Percentiles rank a stretch among this genome's conserved stretches.
These are phyloP conservation scores for Henckelia pumila DNA, from an alignment of 257 asterid genomes.

Conservation along the genomic window DNA sequence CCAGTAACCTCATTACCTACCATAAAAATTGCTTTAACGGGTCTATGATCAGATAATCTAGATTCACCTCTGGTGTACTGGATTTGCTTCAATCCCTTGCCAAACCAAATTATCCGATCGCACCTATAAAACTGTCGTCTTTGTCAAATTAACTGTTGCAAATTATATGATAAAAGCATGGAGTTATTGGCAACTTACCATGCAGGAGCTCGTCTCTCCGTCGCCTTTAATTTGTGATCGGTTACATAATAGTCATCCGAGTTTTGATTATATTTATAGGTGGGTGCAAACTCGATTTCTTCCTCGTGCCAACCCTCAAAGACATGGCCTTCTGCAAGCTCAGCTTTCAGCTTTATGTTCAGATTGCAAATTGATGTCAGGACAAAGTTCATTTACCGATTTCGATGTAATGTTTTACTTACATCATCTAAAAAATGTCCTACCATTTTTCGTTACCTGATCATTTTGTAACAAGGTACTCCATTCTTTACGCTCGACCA, in stretches of 20 bases:
- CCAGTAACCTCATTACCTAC: constrained; percentile 38
- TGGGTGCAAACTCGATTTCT: constrained; percentile 57
- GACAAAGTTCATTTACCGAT: constrained; percentile 17
- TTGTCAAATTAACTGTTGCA: constrained; percentile 16
- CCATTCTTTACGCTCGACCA: constrained; percentile 53
- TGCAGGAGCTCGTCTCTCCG: constrained; percentile 54
- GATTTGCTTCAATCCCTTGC: constrained; percentile 53
- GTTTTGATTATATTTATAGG: constrained; percentile 51
- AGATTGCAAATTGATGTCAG: constrained; percentile 29
- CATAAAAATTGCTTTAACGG: constrained; percentile 50
- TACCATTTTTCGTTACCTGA: constrained; percentile 45
- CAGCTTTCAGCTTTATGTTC: constrained; percentile 53
- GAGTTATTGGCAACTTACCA: constrained; percentile 41
- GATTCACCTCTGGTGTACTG: constrained; percentile 52
- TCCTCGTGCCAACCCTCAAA: constrained; percentile 63
- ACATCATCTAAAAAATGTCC: constrained; percentile 6
- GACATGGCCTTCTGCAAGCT: constrained; percentile 45
- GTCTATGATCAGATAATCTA: constrained; percentile 64
- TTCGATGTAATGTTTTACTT: constrained; percentile 11
- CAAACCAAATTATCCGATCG: constrained; percentile 63
- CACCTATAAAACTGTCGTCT: constrained; percentile 44
- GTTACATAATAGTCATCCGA: constrained; percentile 58
- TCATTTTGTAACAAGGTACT: constrained; percentile 48
- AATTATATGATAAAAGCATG: neutral
- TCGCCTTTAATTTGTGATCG: constrained; percentile 34